These are phyloP conservation scores for Aspergillus leporis DNA, from an alignment of 495 filamentous ascomycete species.

Conservation along the genomic window DNA sequence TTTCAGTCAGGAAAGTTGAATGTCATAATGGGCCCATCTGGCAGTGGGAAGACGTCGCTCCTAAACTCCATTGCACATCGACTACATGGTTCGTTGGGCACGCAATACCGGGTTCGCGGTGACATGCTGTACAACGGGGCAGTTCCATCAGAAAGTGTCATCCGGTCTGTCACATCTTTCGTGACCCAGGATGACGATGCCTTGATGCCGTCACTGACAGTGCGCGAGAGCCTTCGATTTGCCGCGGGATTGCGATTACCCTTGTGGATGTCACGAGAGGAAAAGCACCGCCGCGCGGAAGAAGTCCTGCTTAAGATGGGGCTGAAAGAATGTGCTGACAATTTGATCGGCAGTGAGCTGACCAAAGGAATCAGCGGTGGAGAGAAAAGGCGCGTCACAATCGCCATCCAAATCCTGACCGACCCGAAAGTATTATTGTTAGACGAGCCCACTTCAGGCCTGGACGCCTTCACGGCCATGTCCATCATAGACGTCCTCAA, in stretches of 20 bases:
- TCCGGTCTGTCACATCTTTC: slow-evolving; percentile 70
- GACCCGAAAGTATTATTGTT: slow-evolving; percentile 68
- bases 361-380: slow-evolving; percentile 77
- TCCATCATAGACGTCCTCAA: slow-evolving; percentile 73
- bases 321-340: slow-evolving; percentile 74
- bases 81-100: slow-evolving; percentile 55
- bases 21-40: slow-evolving; percentile 77
- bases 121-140: slow-evolving; percentile 68
- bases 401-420: slow-evolving; percentile 73
- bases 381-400: slow-evolving; percentile 72
- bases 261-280: slow-evolving; percentile 60
- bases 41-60: slow-evolving; percentile 71
- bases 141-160: slow-evolving; percentile 60
- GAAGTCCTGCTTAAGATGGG: slow-evolving; percentile 73
- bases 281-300: slow-evolving; percentile 66
- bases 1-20: slow-evolving; percentile 67
- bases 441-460: slow-evolving; percentile 73
- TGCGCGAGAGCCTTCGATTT: slow-evolving; percentile 69
- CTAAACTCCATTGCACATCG: slow-evolving; percentile 68
- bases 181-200: slow-evolving; percentile 78
- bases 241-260: slow-evolving; percentile 69
- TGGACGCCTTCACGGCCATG: slow-evolving; percentile 74
- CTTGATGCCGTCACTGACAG: slow-evolving; percentile 69
- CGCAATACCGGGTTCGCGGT: slow-evolving; percentile 55
- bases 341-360: slow-evolving; percentile 66